These are phyloP conservation scores for Coemansia sp. DNA, from an alignment of 192 early-diverging fungal genomes.

Conservation along the genomic window DNA sequence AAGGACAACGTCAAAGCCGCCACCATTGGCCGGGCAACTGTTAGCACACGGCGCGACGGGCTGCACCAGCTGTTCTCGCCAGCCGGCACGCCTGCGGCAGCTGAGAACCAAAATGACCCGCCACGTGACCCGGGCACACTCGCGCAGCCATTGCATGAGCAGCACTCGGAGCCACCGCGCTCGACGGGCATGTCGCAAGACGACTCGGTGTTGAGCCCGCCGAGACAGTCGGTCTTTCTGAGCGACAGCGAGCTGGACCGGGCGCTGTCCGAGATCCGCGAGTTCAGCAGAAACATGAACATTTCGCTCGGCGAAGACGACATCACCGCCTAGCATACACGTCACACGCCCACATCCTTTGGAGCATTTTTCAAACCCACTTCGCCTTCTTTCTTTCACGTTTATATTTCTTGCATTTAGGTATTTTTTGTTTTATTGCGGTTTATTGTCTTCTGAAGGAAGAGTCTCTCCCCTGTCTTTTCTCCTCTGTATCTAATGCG, in stretches of 20 bases:
- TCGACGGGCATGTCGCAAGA: background rate
- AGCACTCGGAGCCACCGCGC: background rate
- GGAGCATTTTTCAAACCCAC: background rate
- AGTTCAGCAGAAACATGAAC: slow-evolving; percentile 47
- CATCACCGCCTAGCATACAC: background rate
- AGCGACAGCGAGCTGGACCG: slow-evolving; percentile 45
- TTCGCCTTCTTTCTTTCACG: background rate
- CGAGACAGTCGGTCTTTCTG: slow-evolving; percentile 31
- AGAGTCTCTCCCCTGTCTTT: too few relatives aligned
- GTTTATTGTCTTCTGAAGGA: background rate
- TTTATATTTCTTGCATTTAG: background rate
- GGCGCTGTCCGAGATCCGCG: slow-evolving; percentile 40
- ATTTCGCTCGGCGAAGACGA: slow-evolving; percentile 24
- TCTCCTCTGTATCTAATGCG: slow-evolving; percentile 1
- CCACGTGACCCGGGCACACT: background rate
- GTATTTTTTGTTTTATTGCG: slow-evolving; percentile 3
- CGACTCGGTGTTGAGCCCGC: background rate
- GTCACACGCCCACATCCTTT: background rate
- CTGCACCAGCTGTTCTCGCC: slow-evolving; percentile 8
- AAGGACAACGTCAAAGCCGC: slow-evolving; percentile 1
- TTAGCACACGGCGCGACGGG: background rate
- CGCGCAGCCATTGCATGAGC: background rate
- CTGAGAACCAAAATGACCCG: background rate
- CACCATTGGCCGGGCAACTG: slow-evolving; percentile 7
- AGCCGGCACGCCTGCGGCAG: background rate